Evolutionary conservation across 345 rosid species (phyloP), one percentile per base, ranked within the genome.

Genomic region (Lepidium sativum): DNA sequence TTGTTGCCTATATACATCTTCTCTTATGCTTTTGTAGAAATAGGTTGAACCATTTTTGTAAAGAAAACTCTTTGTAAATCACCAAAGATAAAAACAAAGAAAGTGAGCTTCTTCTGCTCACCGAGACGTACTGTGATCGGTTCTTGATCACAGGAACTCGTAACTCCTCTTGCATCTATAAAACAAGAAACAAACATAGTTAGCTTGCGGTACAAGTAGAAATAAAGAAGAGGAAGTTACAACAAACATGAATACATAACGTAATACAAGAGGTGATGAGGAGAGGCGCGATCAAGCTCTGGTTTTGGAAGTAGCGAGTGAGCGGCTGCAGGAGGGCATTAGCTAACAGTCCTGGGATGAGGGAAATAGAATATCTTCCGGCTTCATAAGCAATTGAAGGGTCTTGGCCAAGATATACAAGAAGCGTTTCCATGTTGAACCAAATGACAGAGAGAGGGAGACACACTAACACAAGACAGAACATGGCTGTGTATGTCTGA

Each of bases 281-380:
- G 76, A 87, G 62, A 7, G 89, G 91, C 17, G 8, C 47, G 52
- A 83, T 74, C 79, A 83, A 67, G 33, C 86, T 85, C 34, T 83
- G 91, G 14, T 74, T 63, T 71, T 80, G 91, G 57, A 75, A 80
- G 59, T 72, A 83, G n/a, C 87, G 74, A 61, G 82, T 50, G 11
- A 83, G 73, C 0, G 91, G 87, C 61, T 78, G 84, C 47, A 80
- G 75, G 42, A 77, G 4, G 4, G 91, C 81, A 42, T 81, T 75
- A 56, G 85, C 81, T 61, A 77, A 87, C 7, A 87, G 71, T 23
- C 82, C 82, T 11, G 95, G 91, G 38, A 85, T 42, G 20, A 85
- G 87, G 68, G 85, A 87, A 3, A 72, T 17, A n/a, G 76, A 59
- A 48, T 80, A 83, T 62, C 54, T 82, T 0, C 87, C 87, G 1